Evolutionary conservation across 2,329 filamentous ascomycete species (phyloP), one percentile per base, ranked within the genome.

Genomic region (Clarireedia monteithiana): DNA sequence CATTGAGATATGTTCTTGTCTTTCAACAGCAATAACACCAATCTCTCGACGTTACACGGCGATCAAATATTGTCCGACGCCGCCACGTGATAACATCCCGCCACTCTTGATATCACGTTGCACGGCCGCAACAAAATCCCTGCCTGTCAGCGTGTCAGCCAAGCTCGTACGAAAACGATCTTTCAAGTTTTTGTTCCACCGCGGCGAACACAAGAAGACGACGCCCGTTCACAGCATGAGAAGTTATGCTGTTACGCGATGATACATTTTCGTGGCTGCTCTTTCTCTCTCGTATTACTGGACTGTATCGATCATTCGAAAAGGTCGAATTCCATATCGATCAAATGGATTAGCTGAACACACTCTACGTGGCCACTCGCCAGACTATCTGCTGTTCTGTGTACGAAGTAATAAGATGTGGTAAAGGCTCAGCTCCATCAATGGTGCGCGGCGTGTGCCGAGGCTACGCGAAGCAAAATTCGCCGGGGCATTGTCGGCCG

Each of bases 371-470:
- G 30, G 23, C 23, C 40, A 6, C n/a, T 17, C 17, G 17, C 17
- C 17, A 17, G 20, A 20, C 36, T 27, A 44, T 17, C 5, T 10
- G 5, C 36, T 15, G 24, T 27, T 50, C 15, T 53, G 5, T 53
- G 9, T 30, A n/a, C n/a, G n/a, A n/a, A n/a, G n/a, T n/a, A 23
- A 27, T 30, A 14, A 24, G 23, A 44, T 17, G 40, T 17, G 23
- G 9, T 26, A 7, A 42, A 44, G 52, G 20, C 23, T 4, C 17
- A 15, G 20, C 6, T 34, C 2, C 23, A 50, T 42, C 53, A 12
- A 26, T 55, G 53, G 38, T 50, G 5, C 14, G 20, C 53, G 36
- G 53, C 47, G 53, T 55, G 36, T 24, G 26, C 47, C 53, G 53
- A 55, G 50, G 12, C 17, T 44, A 42, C 39, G 39, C 15, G 39